Evolutionary conservation across 2,329 filamentous ascomycete genomes (phyloP).

Genomic region (Sporothrix mexicana): DNA sequence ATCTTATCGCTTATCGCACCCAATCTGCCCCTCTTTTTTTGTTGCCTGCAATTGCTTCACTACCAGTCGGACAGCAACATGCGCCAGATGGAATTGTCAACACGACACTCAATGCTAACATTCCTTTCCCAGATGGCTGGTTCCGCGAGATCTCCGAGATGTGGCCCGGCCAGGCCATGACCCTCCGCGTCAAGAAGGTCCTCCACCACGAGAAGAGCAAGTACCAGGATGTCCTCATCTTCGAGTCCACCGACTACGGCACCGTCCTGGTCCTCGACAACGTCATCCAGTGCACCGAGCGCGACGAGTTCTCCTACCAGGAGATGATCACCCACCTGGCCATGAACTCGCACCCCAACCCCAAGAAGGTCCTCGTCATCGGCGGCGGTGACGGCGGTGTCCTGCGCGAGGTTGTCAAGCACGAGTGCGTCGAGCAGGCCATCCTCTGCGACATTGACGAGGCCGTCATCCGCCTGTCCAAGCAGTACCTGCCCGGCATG

Average conservation of each 20-base stretch:
- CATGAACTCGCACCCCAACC: conserved; percentile 97
- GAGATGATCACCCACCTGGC: conserved; percentile 99
- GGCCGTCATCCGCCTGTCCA: conserved; percentile 97
- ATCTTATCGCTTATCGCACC: conserved; percentile 36
- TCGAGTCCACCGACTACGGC: conserved; percentile 96
- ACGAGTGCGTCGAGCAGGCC: conserved; percentile 94
- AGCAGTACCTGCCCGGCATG: conserved; percentile 97
- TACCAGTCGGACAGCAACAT: background rate
- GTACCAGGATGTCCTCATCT: conserved; percentile 99
- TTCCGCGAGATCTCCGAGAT: conserved; percentile 98
- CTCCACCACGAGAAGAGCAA: conserved; percentile 98
- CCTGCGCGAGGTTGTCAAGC: conserved; percentile 98
- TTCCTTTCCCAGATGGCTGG: conserved; percentile 81
- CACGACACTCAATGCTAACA: background rate
- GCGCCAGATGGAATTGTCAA: background rate
- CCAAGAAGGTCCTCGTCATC: conserved; percentile 98
- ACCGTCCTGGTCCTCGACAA: conserved; percentile 97
- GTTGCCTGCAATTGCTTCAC: too few relatives aligned
- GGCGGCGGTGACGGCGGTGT: conserved; percentile 97
- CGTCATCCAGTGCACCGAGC: conserved; percentile 98
- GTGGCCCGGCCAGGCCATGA: conserved; percentile 99
- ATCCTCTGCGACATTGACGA: conserved; percentile 98
- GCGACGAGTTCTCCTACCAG: conserved; percentile 99
- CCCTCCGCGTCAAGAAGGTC: conserved; percentile 94
- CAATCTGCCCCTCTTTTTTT: conserved; percentile 24